Evolutionary conservation across 176 grass and related monocot species (phyloP).

Genomic region (Eragrostis curvula): DNA sequence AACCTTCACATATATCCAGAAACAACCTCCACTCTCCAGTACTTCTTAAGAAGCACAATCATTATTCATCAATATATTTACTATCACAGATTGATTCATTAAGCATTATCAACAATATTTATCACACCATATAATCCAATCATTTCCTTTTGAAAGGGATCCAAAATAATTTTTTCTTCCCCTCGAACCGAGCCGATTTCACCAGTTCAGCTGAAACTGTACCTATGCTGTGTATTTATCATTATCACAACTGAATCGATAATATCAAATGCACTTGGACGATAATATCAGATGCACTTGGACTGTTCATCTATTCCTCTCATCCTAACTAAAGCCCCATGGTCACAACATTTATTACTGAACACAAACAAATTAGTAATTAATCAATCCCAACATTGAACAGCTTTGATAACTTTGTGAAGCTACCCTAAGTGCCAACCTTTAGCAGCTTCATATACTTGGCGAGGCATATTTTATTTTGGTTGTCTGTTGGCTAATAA

Average conservation of each 20-base stretch:
- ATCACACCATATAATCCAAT: no score
- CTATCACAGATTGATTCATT: no score
- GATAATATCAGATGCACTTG: background rate
- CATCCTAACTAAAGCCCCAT: background rate
- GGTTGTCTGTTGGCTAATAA: background rate
- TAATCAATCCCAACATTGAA: background rate
- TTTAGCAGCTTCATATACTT: background rate
- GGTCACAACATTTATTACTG: background rate
- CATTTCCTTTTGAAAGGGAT: no score
- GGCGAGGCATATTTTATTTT: background rate
- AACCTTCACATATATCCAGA: no score
- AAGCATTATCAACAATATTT: no score
- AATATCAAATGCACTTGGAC: background rate
- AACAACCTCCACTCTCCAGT: no score
- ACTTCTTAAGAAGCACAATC: no score
- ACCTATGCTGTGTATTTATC: background rate
- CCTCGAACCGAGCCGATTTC: no score
- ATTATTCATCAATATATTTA: no score
- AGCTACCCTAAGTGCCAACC: background rate
- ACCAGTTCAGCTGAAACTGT: no score
- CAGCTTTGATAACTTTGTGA: background rate
- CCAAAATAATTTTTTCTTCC: no score
- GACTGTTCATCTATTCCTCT: background rate
- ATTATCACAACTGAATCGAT: background rate
- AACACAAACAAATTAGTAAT: background rate